Base-by-base conservation (phyloP, 306 rosid species). In the Malus sylvestris region DNA sequence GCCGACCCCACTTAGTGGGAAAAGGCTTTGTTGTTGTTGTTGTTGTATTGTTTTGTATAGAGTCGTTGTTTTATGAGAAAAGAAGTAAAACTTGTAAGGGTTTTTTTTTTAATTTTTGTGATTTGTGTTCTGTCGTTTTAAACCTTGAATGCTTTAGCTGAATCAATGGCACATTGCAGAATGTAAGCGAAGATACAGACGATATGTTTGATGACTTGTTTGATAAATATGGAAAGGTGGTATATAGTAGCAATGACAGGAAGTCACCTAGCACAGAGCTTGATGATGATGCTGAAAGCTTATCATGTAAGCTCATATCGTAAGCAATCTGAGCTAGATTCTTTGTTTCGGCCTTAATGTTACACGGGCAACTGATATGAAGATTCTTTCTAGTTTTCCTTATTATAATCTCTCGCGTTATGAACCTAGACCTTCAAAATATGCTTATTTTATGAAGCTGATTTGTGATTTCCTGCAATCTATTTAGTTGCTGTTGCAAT, bases 251-350 rank as follows among this genome's bases (percentile, higher is more conserved):
- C 52, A 82, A 71, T 9, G 97, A 87, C 78, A 82, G 75, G 79
- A 92, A 88, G 81, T 84, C 89, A 80, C 87, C 84, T 12, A 85
- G 77, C 58, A 93, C 83, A 66, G 98, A 95, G 84, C 73, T 92
- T 62, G 97, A 95, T 63, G 97, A 94, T 75, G 98, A 95, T 75
- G 87, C 98, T 2, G 97, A 95, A 81, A 90, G 97, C 90, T 86
- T 95, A 67, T 90, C 97, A 69, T 95, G 98, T 92, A 88, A 88
- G 96, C 71, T 76, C 32, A 72, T 78, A 71, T 75, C 68, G 16
- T 4, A 42, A 11, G 18, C n/a, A 58, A 10, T 57, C 10, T 19
- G 23, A 69, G 23, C 10, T 44, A 68, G 12, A 45, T 44, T 59
- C 61, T 64, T 73, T 49, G 70, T 76, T 63, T 78, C 4, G 22